phyloP scores from a whole-genome alignment of 495 filamentous ascomycete species.

The Hyphodiscus hymeniophilus region DNA sequence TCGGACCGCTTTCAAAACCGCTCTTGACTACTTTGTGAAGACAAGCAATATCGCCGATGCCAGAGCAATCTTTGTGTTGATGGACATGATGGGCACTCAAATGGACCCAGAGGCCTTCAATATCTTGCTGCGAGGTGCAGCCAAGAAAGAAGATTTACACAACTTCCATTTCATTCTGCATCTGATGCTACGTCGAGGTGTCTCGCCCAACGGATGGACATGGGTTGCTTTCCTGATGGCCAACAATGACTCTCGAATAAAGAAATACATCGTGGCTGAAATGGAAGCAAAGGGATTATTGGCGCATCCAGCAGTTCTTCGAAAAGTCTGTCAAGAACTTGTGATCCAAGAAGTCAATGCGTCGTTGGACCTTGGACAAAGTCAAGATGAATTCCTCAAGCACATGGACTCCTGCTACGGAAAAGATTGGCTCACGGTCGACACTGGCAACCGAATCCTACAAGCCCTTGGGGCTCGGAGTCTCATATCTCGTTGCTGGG shows the following conservation, averaged over 20 bases:
- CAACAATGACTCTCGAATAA: slow-evolving; percentile 1
- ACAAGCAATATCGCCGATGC: slow-evolving; percentile 7
- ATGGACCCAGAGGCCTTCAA: slow-evolving; percentile 15
- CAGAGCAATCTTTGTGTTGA: slow-evolving; percentile 10
- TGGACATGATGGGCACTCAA: slow-evolving; percentile 6
- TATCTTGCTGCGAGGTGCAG: slow-evolving; percentile 14
- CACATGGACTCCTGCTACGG: slow-evolving; percentile 17
- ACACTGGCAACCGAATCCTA: slow-evolving; percentile 13
- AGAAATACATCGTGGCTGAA: slow-evolving; percentile 4
- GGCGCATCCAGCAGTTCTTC: neutral
- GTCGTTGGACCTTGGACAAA: slow-evolving; percentile 4
- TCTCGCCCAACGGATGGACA: slow-evolving; percentile 11
- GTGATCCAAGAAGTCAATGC: slow-evolving; percentile 8
- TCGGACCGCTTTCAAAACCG: slow-evolving; percentile 10
- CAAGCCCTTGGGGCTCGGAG: slow-evolving; percentile 8
- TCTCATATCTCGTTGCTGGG: slow-evolving; percentile 12
- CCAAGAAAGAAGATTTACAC: slow-evolving; percentile 12
- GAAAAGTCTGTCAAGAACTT: slow-evolving; percentile 5
- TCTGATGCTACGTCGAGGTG: slow-evolving; percentile 12
- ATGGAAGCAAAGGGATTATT: slow-evolving; percentile 19
- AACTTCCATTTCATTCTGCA: slow-evolving; percentile 18
- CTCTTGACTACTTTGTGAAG: slow-evolving; percentile 13
- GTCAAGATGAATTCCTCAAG: slow-evolving; percentile 9
- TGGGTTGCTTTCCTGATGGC: slow-evolving; percentile 18
- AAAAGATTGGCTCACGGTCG: slow-evolving; percentile 10